phyloP scores from a whole-genome alignment of 2,329 filamentous ascomycete genomes.

The Dissoconium aciculare region DNA sequence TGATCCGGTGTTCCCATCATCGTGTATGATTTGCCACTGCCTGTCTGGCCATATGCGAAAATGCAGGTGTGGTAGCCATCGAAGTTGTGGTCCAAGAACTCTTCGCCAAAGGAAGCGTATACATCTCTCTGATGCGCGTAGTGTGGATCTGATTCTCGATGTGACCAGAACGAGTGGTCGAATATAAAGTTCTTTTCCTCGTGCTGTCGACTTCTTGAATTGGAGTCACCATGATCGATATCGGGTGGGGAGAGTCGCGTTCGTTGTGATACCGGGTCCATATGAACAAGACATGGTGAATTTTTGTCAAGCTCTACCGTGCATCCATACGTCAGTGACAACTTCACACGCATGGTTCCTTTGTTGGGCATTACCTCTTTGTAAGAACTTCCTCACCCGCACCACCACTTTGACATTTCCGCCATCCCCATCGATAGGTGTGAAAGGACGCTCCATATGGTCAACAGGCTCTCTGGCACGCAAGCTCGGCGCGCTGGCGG shows the following conservation, averaged over 20 bases:
- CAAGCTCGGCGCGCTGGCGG: constrained; percentile 32
- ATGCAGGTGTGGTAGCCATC: constrained; percentile 99
- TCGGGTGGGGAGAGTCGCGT: constrained; percentile 63
- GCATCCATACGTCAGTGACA: constrained; percentile 14
- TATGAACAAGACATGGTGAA: constrained; percentile 73
- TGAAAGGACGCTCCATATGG: constrained; percentile 20
- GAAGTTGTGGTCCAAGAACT: constrained; percentile 98
- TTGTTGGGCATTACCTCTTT: constrained; percentile 25
- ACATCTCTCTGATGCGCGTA: constrained; percentile 89
- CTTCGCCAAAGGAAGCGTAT: constrained; percentile 85
- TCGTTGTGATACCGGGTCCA: constrained; percentile 75
- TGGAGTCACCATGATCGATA: constrained; percentile 14
- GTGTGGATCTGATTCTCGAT: constrained; percentile 61
- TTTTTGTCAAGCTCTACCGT: constrained; percentile 60
- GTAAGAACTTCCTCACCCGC: constrained; percentile 33
- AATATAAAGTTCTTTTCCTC: constrained; percentile 92
- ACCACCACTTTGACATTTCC: constrained; percentile 39
- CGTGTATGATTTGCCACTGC: constrained; percentile 94
- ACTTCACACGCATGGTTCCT: constrained; percentile 6
- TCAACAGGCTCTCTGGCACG: constrained; percentile 27
- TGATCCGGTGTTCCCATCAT: constrained; percentile 85
- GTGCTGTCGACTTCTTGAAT: constrained; percentile 53
- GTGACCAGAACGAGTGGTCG: constrained; percentile 97
- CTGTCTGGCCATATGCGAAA: constrained; percentile 95
- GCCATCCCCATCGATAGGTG: constrained; percentile 26